phyloP scores from a whole-genome alignment of 495 filamentous ascomycete species.

The Polyplosphaeria fusca region DNA sequence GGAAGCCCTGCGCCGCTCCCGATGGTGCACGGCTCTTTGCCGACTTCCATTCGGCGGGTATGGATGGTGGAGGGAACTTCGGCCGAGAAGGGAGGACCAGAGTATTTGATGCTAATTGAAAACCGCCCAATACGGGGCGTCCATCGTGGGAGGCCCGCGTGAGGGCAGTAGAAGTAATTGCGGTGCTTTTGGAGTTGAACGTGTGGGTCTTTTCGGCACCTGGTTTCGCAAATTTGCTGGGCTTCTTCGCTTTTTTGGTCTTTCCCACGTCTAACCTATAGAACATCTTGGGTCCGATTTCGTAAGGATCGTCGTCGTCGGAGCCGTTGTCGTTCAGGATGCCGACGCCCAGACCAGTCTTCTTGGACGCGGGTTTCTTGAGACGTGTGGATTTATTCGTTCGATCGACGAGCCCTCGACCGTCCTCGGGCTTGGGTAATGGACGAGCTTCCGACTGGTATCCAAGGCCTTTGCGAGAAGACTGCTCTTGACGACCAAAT shows the following conservation, averaged over 20 bases:
- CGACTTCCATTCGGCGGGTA: constrained; percentile 76
- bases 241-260: constrained; percentile 73
- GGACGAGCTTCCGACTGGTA: constrained; percentile 60
- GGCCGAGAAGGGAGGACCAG: constrained; percentile 51
- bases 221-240: constrained; percentile 56
- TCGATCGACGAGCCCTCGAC: constrained; percentile 1
- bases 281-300: constrained; percentile 84
- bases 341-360: constrained; percentile 74
- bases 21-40: constrained; percentile 49
- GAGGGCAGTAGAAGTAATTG: constrained; percentile 54
- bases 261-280: constrained; percentile 82
- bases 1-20: constrained; percentile 41
- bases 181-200: constrained; percentile 68
- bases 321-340: constrained; percentile 92
- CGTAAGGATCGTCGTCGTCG: constrained; percentile 96
- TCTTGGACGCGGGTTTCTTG: constrained; percentile 40
- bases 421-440: constrained; percentile 13
- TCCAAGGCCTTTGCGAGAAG: constrained; percentile 73
- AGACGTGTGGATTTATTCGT: constrained; percentile 6
- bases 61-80: constrained; percentile 70
- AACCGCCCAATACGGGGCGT: constrained; percentile 79
- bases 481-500: constrained; percentile 20
- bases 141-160: constrained; percentile 86
- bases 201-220: constrained; percentile 64
- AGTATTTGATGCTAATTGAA: constrained; percentile 62